phyloP scores from a whole-genome alignment of 2,329 filamentous ascomycete species.

The Scytalidium lignicola region DNA sequence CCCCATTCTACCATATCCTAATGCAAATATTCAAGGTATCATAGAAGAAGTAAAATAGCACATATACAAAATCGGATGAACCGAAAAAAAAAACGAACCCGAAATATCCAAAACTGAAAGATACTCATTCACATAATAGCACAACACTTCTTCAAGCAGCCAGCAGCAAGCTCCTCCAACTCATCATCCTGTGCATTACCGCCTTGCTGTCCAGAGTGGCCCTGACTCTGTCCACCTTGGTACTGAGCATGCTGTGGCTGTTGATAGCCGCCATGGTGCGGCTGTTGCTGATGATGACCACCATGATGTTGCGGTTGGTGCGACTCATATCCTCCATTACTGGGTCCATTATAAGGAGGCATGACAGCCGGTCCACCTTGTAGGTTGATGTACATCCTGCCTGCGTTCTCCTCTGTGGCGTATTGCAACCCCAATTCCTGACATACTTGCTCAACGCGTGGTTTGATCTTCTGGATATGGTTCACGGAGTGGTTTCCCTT shows the following conservation, averaged over 20 bases:
- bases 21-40: not conserved
- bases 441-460: slow-evolving; percentile 85
- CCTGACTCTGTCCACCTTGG: slow-evolving; percentile 30
- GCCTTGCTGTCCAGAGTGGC: too few species aligned
- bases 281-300: slow-evolving; percentile 30
- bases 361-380: slow-evolving; percentile 61
- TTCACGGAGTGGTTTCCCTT: slow-evolving; percentile 83
- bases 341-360: slow-evolving; percentile 40
- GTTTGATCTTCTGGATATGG: slow-evolving; percentile 91
- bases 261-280: too few species aligned
- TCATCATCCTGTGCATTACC: slow-evolving; percentile 26
- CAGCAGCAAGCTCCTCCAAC: slow-evolving; percentile 24
- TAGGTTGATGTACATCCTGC: slow-evolving; percentile 83
- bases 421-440: slow-evolving; percentile 77
- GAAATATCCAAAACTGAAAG: not conserved
- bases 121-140: slow-evolving; percentile 21
- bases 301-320: slow-evolving; percentile 30
- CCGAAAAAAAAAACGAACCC: too few species aligned
- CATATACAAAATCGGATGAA: too few species aligned
- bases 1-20: not conserved
- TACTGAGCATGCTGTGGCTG: too few species aligned
- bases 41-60: too few species aligned
- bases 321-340: slow-evolving; percentile 29
- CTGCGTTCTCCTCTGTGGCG: slow-evolving; percentile 81
- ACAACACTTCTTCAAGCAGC: slow-evolving; percentile 19